Conservation (phyloP, 768 basidiomycete species). For the Podaxis pistillaris region DNA sequence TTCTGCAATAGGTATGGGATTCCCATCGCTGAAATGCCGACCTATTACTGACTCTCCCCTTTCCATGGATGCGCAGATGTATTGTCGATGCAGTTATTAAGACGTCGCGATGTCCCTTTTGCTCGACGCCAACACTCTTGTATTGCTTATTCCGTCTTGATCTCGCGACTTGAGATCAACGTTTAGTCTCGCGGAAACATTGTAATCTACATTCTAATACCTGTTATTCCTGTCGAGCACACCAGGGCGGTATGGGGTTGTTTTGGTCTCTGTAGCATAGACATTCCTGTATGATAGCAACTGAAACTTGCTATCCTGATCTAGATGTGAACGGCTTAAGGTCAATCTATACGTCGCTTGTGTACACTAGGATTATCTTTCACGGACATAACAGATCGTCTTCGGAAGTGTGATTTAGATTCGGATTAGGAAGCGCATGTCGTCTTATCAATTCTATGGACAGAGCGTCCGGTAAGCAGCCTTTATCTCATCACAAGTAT, state of each 20-base stretch:
- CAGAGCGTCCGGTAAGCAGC: too few species aligned
- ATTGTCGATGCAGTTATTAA: slow-evolving; percentile 49
- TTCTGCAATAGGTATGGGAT: slow-evolving; percentile 52
- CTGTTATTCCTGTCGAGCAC: background rate
- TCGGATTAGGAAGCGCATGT: too few species aligned
- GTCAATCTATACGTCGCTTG: background rate
- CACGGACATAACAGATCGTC: background rate
- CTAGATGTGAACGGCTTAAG: background rate
- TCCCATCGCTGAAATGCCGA: background rate
- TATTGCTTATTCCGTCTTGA: slow-evolving; percentile 60
- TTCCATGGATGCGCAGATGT: slow-evolving; percentile 35
- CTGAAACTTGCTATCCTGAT: background rate
- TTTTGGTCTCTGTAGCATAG: slow-evolving; percentile 4
- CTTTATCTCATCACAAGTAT: background rate
- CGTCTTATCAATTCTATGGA: too few species aligned
- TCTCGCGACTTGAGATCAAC: slow-evolving; percentile 4
- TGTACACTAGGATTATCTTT: background rate
- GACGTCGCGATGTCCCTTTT: slow-evolving; percentile 50
- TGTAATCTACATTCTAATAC: background rate
- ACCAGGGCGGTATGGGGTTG: background rate
- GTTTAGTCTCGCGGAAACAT: background rate
- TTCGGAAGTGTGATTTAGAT: too few species aligned
- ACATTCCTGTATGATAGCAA: background rate
- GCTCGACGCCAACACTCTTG: slow-evolving; percentile 45
- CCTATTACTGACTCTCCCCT: background rate